Conservation (phyloP, 345 rosid species). For the Eucalyptus lansdowneana region DNA sequence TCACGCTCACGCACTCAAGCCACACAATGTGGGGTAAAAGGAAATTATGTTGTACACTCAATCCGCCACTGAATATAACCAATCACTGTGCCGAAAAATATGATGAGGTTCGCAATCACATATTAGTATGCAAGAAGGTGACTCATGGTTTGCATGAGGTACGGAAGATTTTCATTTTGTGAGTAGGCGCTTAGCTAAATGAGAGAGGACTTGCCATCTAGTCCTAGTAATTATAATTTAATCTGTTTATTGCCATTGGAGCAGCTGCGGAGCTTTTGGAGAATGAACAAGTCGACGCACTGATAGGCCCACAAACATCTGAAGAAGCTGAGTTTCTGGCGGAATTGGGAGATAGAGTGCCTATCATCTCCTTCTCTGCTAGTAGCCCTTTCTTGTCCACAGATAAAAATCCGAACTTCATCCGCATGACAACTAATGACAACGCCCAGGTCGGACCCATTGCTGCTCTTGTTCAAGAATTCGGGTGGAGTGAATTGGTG, state of each 20-base stretch:
- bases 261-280: not conserved
- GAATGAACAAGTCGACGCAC: not conserved
- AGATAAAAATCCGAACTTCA: not conserved
- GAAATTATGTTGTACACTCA: not conserved
- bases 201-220: not conserved
- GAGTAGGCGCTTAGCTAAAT: not conserved
- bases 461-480: not conserved
- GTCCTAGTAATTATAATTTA: not conserved
- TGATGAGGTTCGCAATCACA: not conserved
- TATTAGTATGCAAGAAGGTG: not conserved
- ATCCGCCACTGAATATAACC: not conserved
- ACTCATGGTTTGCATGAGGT: not conserved
- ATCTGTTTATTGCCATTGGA: not conserved
- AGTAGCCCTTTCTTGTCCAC: not conserved
- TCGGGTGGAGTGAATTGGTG: conserved; percentile 7
- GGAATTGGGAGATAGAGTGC: not conserved
- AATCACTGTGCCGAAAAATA: not conserved
- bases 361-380: not conserved
- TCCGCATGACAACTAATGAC: conserved; percentile 2
- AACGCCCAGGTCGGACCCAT: not conserved
- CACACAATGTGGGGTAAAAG: not conserved
- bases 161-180: not conserved
- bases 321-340: not conserved
- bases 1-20: not conserved
- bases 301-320: not conserved